Conservation (phyloP, 202 grass and related monocot species). For the Cymbopogon flexuosus region DNA sequence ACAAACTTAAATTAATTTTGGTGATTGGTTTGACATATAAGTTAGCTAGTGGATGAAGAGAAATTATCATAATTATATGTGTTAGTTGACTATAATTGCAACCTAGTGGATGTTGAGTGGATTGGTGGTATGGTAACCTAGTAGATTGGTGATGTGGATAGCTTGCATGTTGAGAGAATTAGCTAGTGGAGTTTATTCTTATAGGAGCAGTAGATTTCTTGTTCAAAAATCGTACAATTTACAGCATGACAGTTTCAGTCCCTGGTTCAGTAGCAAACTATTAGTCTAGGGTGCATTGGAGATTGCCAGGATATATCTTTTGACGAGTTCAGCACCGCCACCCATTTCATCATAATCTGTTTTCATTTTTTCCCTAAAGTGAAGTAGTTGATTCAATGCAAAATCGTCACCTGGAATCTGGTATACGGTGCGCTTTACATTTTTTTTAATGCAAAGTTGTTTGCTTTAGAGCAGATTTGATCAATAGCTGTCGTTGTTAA, state of each 20-base stretch:
- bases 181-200: no score
- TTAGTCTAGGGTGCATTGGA: neutral
- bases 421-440: neutral
- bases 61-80: no score
- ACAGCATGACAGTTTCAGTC: neutral
- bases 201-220: no score
- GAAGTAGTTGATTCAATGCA: neutral
- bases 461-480: neutral
- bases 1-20: no score
- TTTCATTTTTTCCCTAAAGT: neutral
- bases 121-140: no score
- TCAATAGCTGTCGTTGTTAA: neutral
- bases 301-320: neutral
- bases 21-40: no score
- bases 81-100: no score
- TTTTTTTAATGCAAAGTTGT: neutral
- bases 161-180: no score
- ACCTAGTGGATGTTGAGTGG: no score
- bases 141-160: no score
- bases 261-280: neutral
- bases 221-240: neutral
- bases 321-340: neutral
- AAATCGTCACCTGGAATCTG: neutral
- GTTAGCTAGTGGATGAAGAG: no score
- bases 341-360: neutral